These are phyloP conservation scores for Vaccinium macrocarpon DNA, from an alignment of 148 eudicot species.

Conservation along the genomic window DNA sequence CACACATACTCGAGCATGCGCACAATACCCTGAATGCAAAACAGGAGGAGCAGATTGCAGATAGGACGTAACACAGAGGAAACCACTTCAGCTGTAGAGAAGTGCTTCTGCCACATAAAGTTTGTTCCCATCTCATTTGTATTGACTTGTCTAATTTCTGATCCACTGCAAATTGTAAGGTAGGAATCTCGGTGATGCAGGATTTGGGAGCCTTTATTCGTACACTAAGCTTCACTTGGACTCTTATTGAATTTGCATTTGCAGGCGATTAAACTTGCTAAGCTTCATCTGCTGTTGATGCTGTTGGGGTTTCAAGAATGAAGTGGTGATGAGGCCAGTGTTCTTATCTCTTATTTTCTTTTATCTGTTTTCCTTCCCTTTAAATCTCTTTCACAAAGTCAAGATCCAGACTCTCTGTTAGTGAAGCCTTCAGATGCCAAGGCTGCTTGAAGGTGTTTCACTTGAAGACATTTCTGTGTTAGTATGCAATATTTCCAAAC, in stretches of 20 bases:
- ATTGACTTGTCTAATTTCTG: slow-evolving; percentile 10
- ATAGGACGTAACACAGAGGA: slow-evolving; percentile 4
- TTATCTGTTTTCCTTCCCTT: not conserved
- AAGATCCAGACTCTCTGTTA: not conserved
- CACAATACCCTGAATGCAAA: not conserved
- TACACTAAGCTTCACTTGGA: not conserved
- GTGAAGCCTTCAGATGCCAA: not conserved
- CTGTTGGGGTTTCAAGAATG: not conserved
- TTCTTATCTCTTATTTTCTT: not conserved
- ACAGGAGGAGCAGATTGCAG: slow-evolving; percentile 5
- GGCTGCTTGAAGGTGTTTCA: not conserved
- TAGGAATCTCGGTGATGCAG: not conserved
- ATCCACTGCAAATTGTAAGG: slow-evolving; percentile 3
- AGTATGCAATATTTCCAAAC: too few relatives aligned
- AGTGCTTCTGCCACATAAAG: not conserved
- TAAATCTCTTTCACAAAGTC: not conserved
- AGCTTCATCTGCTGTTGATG: slow-evolving; percentile 7
- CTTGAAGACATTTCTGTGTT: not conserved
- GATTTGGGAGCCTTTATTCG: not conserved
- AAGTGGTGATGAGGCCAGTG: slow-evolving; percentile 3
- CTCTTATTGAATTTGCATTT: not conserved
- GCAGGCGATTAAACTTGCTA: not conserved
- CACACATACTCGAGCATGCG: rapidly evolving
- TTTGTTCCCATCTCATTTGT: slow-evolving; percentile 12
- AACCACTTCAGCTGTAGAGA: not conserved